These are phyloP conservation scores for Cyclostephanos invisitatus DNA, from an alignment of 108 stramenopile genomes.

Conservation along the genomic window DNA sequence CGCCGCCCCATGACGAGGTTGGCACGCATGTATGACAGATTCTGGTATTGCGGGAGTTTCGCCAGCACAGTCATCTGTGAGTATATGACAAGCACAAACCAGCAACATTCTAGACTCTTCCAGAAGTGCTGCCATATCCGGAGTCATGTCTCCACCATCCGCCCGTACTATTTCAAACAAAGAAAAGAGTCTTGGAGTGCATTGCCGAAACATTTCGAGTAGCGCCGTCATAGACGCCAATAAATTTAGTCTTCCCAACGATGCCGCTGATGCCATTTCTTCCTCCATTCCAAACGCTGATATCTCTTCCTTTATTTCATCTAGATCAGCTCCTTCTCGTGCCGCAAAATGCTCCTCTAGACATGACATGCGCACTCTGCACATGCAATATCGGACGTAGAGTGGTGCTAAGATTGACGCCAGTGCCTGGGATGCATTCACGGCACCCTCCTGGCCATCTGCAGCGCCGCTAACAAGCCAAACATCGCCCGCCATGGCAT, in stretches of 20 bases:
- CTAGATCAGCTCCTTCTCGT: constrained; percentile 65
- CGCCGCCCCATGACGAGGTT: constrained; percentile 11
- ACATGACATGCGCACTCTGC: constrained; percentile 71
- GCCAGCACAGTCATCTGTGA: constrained; percentile 82
- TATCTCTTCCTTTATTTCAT: constrained; percentile 85
- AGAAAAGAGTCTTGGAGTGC: constrained; percentile 56
- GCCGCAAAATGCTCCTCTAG: constrained; percentile 76
- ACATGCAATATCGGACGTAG: constrained; percentile 61
- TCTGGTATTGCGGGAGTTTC: constrained; percentile 79
- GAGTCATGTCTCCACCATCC: constrained; percentile 44
- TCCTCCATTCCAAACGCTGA: constrained; percentile 67
- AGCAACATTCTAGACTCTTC: constrained; percentile 82
- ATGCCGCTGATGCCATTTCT: constrained; percentile 71
- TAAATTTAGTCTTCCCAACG: constrained; percentile 73
- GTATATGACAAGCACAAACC: constrained; percentile 66
- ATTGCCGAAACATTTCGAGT: constrained; percentile 54
- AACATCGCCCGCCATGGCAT: constrained; percentile 71
- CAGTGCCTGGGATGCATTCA: constrained; percentile 44
- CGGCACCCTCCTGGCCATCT: constrained; percentile 45
- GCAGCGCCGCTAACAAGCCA: constrained; percentile 74
- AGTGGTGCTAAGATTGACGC: constrained; percentile 66
- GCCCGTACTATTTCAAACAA: constrained; percentile 51
- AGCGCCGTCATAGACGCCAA: constrained; percentile 55
- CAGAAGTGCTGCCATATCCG: constrained; percentile 73
- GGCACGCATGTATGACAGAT: constrained; percentile 57